Evolutionary conservation across 2,329 filamentous ascomycete species (phyloP).

Genomic region (Biscogniauxia mediterranea): DNA sequence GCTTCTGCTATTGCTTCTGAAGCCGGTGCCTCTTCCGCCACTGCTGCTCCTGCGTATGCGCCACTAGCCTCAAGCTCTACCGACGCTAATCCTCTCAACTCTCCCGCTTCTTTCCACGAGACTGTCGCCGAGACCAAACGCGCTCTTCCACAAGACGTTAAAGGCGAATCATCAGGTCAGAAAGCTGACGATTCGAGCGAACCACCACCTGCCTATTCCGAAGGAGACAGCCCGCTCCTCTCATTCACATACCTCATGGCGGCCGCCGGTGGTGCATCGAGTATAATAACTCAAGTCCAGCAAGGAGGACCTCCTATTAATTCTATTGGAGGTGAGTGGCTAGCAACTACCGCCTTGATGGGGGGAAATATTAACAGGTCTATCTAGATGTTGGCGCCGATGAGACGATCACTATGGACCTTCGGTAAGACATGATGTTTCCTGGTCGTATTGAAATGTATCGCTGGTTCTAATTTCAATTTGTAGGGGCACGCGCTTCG

Average conservation of each 20-base stretch:
- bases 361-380: slow-evolving; percentile 3
- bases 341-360: slow-evolving; percentile 1
- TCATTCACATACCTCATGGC: slow-evolving; percentile 98
- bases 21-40: slow-evolving; percentile 36
- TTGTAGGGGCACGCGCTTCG: slow-evolving; percentile 83
- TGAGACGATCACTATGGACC: slow-evolving; percentile 91
- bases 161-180: slow-evolving; percentile 65
- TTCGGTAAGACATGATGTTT: slow-evolving; percentile 63
- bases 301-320: slow-evolving; percentile 89
- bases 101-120: slow-evolving; percentile 45
- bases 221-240: slow-evolving; percentile 87
- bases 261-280: slow-evolving; percentile 91
- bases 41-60: slow-evolving; percentile 57
- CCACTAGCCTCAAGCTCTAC: slow-evolving; percentile 40
- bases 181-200: slow-evolving; percentile 78
- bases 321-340: slow-evolving; percentile 71
- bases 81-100: slow-evolving; percentile 33
- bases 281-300: slow-evolving; percentile 98
- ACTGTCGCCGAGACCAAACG: slow-evolving; percentile 75
- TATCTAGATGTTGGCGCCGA: slow-evolving; percentile 73
- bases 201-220: slow-evolving; percentile 92
- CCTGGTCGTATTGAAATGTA: background rate
- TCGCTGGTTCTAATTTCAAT: slow-evolving; percentile 19
- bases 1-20: slow-evolving; percentile 26
- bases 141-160: slow-evolving; percentile 77